Base-by-base conservation (phyloP, 768 basidiomycete species). In the Lactarius deliciosus region DNA sequence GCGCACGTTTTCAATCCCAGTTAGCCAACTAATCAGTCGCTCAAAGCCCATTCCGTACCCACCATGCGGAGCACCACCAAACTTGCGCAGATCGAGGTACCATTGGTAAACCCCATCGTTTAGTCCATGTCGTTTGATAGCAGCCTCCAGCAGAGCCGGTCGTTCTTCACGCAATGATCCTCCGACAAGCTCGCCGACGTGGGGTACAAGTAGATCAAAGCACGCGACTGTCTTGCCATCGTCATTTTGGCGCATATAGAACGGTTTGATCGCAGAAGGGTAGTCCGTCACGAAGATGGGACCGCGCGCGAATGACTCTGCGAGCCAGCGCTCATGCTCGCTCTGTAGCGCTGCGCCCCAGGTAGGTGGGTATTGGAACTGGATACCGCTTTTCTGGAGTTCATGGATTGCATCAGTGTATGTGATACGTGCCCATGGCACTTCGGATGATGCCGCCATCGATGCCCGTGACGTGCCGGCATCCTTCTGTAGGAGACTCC, bases 21-120 rank as follows among this genome's bases (percentile, higher is more conserved):
- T 86, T 13, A 97, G 77, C 91, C 92, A 96, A 54, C 87, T 85
- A 20, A 98, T 81, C 22, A 97, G 79, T 67, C 97, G 80, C 76
- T 99, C 97, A 73, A 96, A 97, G 2, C 97, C 97, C 80, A 98
- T 81, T 6, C 97, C 97, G 77, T 94, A 98, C 18, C 97, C 97
- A 18, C 92, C 95, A 76, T 98, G 96, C 3, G 94, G 91, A 22
- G 92, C 89, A 20, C 89, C 89, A 11, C 97, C 97, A 72, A 84
- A 96, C 72, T 81, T 82, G 66, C 96, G 81, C 70, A 97, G 74
- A 71, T 97, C 94, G 60, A 87, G 68, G 76, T 99, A 99, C 91
- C 91, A 92, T 54, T 76, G 75, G 62, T 81, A 82, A 34, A 77
- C 79, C 40, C 73, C 74, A 57, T 75, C 74, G 57, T 82, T 77